Conservation (phyloP, 1,284 basidiomycete species). For the Papiliotrema fonsecae region DNA sequence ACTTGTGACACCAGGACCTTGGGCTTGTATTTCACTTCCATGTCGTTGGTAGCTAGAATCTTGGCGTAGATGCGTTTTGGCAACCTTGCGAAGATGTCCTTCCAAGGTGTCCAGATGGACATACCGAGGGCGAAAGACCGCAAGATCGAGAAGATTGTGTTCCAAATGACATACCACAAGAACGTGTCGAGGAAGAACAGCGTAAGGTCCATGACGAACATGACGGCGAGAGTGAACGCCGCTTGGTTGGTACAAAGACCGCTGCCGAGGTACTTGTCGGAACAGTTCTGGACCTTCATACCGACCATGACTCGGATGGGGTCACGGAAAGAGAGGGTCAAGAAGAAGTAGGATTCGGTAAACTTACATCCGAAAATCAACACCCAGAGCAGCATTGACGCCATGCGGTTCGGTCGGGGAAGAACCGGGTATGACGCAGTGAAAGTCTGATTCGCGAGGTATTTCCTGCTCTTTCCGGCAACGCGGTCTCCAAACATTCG, state of each 20-base stretch:
- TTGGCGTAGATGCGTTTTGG: slow-evolving; percentile 95
- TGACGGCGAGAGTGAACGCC: slow-evolving; percentile 85
- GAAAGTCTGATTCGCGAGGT: slow-evolving; percentile 91
- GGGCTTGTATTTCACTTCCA: slow-evolving; percentile 96
- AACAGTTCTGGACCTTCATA: slow-evolving; percentile 85
- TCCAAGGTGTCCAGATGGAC: slow-evolving; percentile 96
- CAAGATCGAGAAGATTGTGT: slow-evolving; percentile 85
- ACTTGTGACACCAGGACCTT: slow-evolving; percentile 96
- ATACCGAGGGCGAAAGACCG: slow-evolving; percentile 85
- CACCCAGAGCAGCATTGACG: slow-evolving; percentile 74
- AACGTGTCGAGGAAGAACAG: slow-evolving; percentile 97
- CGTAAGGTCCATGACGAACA: slow-evolving; percentile 92
- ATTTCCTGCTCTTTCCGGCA: slow-evolving; percentile 85
- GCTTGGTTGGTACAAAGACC: slow-evolving; percentile 81
- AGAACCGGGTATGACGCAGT: slow-evolving; percentile 84
- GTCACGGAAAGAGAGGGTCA: slow-evolving; percentile 85
- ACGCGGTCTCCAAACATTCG: slow-evolving; percentile 88
- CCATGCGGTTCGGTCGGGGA: slow-evolving; percentile 57
- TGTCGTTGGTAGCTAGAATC: slow-evolving; percentile 80
- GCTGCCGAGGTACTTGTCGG: slow-evolving; percentile 74
- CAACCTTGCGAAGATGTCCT: slow-evolving; percentile 83
- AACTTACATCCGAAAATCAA: slow-evolving; percentile 92
- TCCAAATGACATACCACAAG: slow-evolving; percentile 93
- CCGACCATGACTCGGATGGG: slow-evolving; percentile 85
- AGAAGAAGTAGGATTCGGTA: slow-evolving; percentile 90